These are phyloP conservation scores for Saccharomycopsis hybrid DNA, from an alignment of 1,139 yeast genomes.

Conservation along the genomic window DNA sequence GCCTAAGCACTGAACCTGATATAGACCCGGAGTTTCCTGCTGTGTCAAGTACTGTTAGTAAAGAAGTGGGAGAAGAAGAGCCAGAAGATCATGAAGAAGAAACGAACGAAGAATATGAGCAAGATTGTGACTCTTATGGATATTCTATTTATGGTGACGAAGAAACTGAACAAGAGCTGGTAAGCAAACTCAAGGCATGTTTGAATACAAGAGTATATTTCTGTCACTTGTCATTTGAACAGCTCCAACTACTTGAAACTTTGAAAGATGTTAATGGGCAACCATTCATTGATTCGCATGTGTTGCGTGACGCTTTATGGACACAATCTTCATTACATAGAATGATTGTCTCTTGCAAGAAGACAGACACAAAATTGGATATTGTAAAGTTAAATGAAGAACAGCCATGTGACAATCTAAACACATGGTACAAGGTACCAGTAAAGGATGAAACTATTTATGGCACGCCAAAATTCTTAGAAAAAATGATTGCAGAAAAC, in stretches of 20 bases:
- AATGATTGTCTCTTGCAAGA: conserved; percentile 26
- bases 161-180: conserved; percentile 11
- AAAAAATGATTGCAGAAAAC: conserved; percentile 22
- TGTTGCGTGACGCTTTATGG: conserved; percentile 43
- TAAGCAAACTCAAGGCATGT: conserved; percentile 26
- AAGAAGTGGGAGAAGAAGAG: too few species aligned
- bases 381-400: conserved; percentile 26
- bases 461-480: conserved; percentile 29
- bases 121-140: too few species aligned
- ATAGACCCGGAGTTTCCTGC: too few species aligned
- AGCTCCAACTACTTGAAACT: conserved; percentile 36
- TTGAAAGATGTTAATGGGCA: conserved; percentile 31
- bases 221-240: conserved; percentile 42
- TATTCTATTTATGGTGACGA: background rate
- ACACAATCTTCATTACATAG: conserved; percentile 37
- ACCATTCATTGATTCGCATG: conserved; percentile 33
- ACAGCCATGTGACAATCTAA: conserved; percentile 19
- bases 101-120: too few species aligned
- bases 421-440: conserved; percentile 34
- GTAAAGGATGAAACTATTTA: conserved; percentile 36
- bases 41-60: too few species aligned
- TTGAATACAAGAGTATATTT: conserved; percentile 38
- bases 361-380: conserved; percentile 24
- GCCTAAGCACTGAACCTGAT: too few species aligned
- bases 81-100: too few species aligned